A percentile compares a stretch with the other conserved stretches of the same genome.
Evolutionary conservation across 2,329 filamentous ascomycete species (phyloP).

Genomic region (Pseudogymnoascus sp.): DNA sequence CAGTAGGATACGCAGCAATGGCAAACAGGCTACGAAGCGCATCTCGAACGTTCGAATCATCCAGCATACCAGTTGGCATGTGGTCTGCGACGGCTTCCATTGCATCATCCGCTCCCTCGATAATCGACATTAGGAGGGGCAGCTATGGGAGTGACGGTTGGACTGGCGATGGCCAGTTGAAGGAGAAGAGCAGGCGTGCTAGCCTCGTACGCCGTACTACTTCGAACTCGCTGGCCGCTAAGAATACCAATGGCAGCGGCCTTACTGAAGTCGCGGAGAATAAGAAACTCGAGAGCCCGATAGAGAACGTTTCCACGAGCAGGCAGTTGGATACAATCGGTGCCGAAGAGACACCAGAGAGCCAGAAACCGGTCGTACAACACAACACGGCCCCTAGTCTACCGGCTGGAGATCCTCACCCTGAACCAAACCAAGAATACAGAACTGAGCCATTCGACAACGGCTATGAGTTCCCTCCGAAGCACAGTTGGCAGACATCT

Average conservation of each 20-base stretch:
- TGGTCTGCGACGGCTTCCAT: conserved; percentile 41
- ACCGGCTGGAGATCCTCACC: background rate
- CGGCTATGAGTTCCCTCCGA: conserved; percentile 58
- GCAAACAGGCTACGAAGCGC: conserved; percentile 22
- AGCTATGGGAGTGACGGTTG: conserved; percentile 27
- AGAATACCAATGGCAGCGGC: conserved; percentile 6
- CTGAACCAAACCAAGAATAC: conserved; percentile 11
- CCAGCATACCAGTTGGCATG: conserved; percentile 41
- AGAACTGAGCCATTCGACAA: conserved; percentile 44
- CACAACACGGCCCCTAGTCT: background rate
- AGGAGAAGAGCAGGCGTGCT: conserved; percentile 24
- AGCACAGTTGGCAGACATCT: conserved; percentile 51
- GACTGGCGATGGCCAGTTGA: conserved; percentile 26
- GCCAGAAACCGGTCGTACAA: conserved; percentile 7
- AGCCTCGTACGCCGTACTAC: conserved; percentile 13
- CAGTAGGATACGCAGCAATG: background rate
- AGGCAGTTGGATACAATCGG: conserved; percentile 18
- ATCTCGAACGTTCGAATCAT: conserved; percentile 36
- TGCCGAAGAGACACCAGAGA: conserved; percentile 23
- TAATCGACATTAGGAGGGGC: conserved; percentile 27
- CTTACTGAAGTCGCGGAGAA: conserved; percentile 12
- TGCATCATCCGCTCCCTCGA: conserved; percentile 26
- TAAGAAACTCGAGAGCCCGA: conserved; percentile 13
- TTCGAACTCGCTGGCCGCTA: background rate
- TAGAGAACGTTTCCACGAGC: conserved; percentile 11